Evolutionary conservation across 345 rosid species (phyloP).

Genomic region (Erysimum cheiranthoides): DNA sequence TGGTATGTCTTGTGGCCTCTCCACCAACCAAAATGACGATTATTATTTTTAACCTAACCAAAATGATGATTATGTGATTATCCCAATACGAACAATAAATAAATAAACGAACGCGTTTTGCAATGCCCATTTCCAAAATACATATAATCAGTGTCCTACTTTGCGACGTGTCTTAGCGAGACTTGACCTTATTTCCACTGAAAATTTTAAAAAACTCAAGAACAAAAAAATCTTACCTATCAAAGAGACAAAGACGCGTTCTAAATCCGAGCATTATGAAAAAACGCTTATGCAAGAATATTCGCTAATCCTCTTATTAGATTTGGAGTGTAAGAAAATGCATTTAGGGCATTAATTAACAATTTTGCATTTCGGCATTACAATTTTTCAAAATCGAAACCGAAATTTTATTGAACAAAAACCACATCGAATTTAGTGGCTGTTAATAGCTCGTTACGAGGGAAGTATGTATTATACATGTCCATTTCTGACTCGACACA

Average conservation of each 20-base stretch:
- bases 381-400: neutral
- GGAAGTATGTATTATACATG: too few species aligned
- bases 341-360: neutral
- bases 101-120: neutral
- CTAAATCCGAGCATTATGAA: neutral
- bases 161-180: slow-evolving; percentile 33
- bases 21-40: slow-evolving; percentile 22
- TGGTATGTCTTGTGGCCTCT: slow-evolving; percentile 13
- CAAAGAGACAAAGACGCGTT: neutral
- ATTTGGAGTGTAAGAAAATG: neutral
- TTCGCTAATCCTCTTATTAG: neutral
- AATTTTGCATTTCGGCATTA: neutral
- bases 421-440: neutral
- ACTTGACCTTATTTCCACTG: slow-evolving; percentile 19
- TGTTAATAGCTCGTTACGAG: too few species aligned
- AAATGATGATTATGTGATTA: neutral
- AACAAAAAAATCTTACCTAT: neutral
- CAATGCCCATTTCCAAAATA: neutral
- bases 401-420: neutral
- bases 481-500: too few species aligned
- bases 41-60: neutral
- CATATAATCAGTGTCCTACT: neutral
- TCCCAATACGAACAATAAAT: neutral
- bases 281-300: neutral
- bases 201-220: neutral